Conservation (phyloP, 805 yeast species). For the Starmerella apis region DNA sequence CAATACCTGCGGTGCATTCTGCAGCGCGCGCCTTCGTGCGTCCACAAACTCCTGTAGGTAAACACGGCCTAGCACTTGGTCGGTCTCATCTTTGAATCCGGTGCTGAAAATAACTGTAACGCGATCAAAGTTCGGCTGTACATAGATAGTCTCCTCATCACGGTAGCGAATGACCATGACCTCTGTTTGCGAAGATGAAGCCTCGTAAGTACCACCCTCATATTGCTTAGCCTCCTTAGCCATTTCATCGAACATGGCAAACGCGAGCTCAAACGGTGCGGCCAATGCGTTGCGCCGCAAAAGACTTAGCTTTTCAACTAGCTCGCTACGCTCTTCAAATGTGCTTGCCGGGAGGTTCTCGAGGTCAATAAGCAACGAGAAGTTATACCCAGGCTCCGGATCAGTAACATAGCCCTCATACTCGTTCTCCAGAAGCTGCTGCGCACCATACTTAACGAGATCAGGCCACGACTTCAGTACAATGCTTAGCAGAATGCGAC, state of each 20-base stretch:
- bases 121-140: constrained; percentile 88
- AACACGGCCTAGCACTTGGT: constrained; percentile 42
- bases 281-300: constrained; percentile 82
- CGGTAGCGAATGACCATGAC: constrained; percentile 72
- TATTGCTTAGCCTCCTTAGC: constrained; percentile 33
- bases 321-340: constrained; percentile 40
- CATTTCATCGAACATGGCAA: constrained; percentile 62
- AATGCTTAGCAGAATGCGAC: constrained; percentile 54
- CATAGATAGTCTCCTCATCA: constrained; percentile 83
- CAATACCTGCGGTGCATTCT: constrained; percentile 96
- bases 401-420: constrained; percentile 41
- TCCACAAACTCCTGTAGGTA: constrained; percentile 68
- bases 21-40: constrained; percentile 89
- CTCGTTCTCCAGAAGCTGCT: constrained; percentile 38
- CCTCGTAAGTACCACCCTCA: constrained; percentile 30
- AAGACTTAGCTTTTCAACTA: constrained; percentile 57
- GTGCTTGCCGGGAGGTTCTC: constrained; percentile 33
- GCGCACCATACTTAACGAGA: constrained; percentile 50
- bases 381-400: constrained; percentile 72
- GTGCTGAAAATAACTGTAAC: constrained; percentile 95
- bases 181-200: constrained; percentile 41
- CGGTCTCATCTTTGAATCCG: constrained; percentile 91
- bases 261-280: constrained; percentile 85
- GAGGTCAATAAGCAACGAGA: constrained; percentile 60
- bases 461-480: constrained; percentile 71